These are phyloP conservation scores for Globisporangium cylindrosporum DNA, from an alignment of 352 stramenopile genomes.

Conservation along the genomic window DNA sequence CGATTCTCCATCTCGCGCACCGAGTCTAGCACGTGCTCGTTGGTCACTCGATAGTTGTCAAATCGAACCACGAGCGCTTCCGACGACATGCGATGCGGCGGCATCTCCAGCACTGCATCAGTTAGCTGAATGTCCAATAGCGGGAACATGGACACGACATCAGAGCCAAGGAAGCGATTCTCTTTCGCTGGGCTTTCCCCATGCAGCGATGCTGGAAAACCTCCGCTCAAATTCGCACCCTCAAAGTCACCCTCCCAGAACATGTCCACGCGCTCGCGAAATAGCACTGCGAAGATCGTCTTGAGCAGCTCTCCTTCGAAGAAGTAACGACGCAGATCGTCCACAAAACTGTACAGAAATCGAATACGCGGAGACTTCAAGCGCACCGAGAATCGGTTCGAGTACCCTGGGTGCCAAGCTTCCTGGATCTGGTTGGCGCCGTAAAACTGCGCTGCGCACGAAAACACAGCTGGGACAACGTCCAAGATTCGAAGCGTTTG, in stretches of 20 bases:
- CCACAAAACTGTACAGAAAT: constrained; percentile 80
- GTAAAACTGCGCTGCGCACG: constrained; percentile 72
- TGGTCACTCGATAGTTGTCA: constrained; percentile 60
- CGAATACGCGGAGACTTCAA: constrained; percentile 77
- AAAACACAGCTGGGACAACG: constrained; percentile 65
- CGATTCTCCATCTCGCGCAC: constrained; percentile 70
- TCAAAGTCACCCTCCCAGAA: constrained; percentile 78
- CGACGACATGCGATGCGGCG: constrained; percentile 70
- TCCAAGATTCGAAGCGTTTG: constrained; percentile 59
- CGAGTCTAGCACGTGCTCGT: constrained; percentile 59
- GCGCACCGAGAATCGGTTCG: constrained; percentile 66
- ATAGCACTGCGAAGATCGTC: constrained; percentile 59
- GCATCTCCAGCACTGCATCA: constrained; percentile 74
- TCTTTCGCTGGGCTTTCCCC: constrained; percentile 9
- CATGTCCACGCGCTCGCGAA: constrained; percentile 58
- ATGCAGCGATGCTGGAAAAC: constrained; percentile 8
- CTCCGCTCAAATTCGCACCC: constrained; percentile 31
- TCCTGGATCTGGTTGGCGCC: constrained; percentile 77
- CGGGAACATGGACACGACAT: constrained; percentile 83
- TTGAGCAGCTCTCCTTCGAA: constrained; percentile 62
- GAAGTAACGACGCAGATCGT: constrained; percentile 75
- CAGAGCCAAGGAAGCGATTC: constrained; percentile 42
- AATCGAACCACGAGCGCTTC: constrained; percentile 74
- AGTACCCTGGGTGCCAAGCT: constrained; percentile 78
- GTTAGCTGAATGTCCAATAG: constrained; percentile 65